phyloP scores from a whole-genome alignment of 2,329 filamentous ascomycete species.

The Monilinia fructigena region DNA sequence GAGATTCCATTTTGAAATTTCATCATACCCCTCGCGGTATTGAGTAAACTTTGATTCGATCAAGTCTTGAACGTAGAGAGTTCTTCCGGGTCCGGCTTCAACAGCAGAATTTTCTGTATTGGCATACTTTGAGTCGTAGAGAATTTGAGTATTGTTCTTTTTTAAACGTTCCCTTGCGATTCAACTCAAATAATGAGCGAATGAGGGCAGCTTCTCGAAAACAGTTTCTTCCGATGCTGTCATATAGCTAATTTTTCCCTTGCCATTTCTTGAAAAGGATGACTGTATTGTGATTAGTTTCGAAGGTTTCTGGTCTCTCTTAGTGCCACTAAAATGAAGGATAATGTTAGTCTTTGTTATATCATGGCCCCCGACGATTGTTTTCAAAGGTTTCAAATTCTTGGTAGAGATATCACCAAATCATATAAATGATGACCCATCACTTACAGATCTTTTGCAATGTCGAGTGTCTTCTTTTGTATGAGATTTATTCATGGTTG shows the following conservation, averaged over 20 bases:
- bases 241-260: not conserved
- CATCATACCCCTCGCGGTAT: not conserved
- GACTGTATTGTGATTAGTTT: not conserved
- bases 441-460: not conserved
- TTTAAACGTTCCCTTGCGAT: not conserved
- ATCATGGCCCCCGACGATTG: rapidly evolving
- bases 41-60: not conserved
- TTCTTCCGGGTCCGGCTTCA: not conserved
- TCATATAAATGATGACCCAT: rapidly evolving
- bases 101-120: not conserved
- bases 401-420: too few relatives aligned
- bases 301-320: not conserved
- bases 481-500: not conserved
- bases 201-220: not conserved
- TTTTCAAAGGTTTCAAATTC: not conserved
- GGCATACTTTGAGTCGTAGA: not conserved
- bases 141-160: not conserved
- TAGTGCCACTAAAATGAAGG: not conserved
- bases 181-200: not conserved
- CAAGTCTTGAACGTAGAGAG: not conserved
- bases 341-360: not conserved
- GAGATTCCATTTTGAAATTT: not conserved
- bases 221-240: not conserved
- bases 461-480: not conserved
- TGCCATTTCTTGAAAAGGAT: not conserved